Evolutionary conservation across 2,329 filamentous ascomycete species (phyloP).

Genomic region (Aspergillus novoparasiticus): DNA sequence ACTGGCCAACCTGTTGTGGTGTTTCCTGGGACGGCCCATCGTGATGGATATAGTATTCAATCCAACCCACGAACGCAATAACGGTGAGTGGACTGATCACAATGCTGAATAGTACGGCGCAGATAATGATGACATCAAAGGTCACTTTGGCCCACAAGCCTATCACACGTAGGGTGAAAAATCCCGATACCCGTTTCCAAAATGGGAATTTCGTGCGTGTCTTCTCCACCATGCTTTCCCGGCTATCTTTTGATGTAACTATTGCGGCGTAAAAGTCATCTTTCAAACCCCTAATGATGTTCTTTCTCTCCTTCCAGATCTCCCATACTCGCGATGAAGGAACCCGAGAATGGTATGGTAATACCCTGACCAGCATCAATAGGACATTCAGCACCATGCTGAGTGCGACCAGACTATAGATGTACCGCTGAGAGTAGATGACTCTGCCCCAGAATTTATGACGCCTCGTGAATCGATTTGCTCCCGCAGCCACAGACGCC

Average conservation of each 20-base stretch:
- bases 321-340: slow-evolving; percentile 26
- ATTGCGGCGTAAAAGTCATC: slow-evolving; percentile 13
- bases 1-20: slow-evolving; percentile 36
- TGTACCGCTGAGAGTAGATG: slow-evolving; percentile 29
- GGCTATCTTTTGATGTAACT: neutral
- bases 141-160: slow-evolving; percentile 16
- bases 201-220: neutral
- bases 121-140: slow-evolving; percentile 19
- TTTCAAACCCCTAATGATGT: slow-evolving; percentile 23
- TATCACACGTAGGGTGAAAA: slow-evolving; percentile 8
- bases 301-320: slow-evolving; percentile 28
- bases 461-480: slow-evolving; percentile 10
- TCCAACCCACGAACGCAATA: slow-evolving; percentile 35
- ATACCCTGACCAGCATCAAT: slow-evolving; percentile 25
- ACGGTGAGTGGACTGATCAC: slow-evolving; percentile 33
- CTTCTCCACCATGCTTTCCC: neutral
- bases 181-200: neutral
- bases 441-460: slow-evolving; percentile 20
- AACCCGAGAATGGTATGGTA: slow-evolving; percentile 28
- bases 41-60: slow-evolving; percentile 34
- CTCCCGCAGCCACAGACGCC: slow-evolving; percentile 13
- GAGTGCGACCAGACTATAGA: slow-evolving; percentile 31
- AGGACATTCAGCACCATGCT: slow-evolving; percentile 29
- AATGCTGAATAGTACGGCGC: slow-evolving; percentile 30
- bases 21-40: slow-evolving; percentile 32